Conservation (phyloP, 2,329 filamentous ascomycete species). For the Fusarium secorum region DNA sequence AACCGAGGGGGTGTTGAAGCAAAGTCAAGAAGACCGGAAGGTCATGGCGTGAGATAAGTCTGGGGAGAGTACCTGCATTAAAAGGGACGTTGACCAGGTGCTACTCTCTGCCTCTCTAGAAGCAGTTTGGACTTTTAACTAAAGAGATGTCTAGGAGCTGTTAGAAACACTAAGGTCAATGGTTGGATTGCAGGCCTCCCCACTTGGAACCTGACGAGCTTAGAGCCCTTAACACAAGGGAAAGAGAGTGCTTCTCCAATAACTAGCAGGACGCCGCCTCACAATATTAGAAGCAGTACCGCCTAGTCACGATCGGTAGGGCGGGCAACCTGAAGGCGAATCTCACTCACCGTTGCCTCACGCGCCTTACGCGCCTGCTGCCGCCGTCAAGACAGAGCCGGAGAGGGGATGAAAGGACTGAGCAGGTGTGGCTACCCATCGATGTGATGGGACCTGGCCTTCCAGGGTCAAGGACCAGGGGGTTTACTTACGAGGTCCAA, state of each 20-base stretch:
- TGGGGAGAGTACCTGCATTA: constrained; percentile 44
- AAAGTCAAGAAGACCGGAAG: constrained; percentile 40
- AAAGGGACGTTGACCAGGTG: constrained; percentile 38
- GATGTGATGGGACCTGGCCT: constrained; percentile 11
- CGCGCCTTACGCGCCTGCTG: constrained; percentile 39
- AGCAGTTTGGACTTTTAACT: constrained; percentile 29
- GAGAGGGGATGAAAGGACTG: constrained; percentile 4
- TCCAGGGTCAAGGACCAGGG: constrained; percentile 5
- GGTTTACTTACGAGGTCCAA: constrained; percentile 6
- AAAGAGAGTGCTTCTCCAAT: constrained; percentile 33
- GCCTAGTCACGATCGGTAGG: constrained; percentile 30
- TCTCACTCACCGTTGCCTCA: constrained; percentile 33
- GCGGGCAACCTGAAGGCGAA: constrained; percentile 36
- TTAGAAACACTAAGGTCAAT: constrained; percentile 30
- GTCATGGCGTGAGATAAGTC: constrained; percentile 40
- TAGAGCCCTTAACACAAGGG: constrained; percentile 35
- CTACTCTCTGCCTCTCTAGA: constrained; percentile 19
- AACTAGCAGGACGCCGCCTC: constrained; percentile 35
- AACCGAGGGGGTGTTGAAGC: constrained; percentile 39
- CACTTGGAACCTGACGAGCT: constrained; percentile 32
- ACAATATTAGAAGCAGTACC: constrained; percentile 28
- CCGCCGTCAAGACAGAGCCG: constrained; percentile 13
- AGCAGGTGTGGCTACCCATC: constrained; percentile 7
- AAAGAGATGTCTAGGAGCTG: constrained; percentile 24
- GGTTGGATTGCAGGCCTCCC: constrained; percentile 38